Evolutionary conservation across 805 yeast species (phyloP), one percentile per base, ranked within the genome.

Genomic region (Metschnikowia noctiluminum): DNA sequence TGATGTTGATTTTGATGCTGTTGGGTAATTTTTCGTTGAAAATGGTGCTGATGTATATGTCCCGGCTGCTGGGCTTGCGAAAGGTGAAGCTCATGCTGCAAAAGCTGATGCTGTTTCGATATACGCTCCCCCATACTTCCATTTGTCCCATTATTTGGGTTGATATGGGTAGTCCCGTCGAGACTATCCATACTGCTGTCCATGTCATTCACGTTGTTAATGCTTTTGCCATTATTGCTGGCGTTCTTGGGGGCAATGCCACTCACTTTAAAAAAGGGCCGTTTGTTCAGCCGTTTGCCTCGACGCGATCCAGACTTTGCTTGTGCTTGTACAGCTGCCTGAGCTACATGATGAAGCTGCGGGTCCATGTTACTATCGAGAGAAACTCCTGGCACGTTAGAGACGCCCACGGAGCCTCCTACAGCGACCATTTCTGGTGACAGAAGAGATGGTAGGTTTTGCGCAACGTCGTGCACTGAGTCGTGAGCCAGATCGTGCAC

Each of bases 281-380:
- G 52, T 38, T 46, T 53, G n/a, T 51, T 44, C 27, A 21, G 28
- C 40, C 49, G 43, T 35, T 50, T 50, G 27, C 45, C 56, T 2
- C 14, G 49, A 36, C 28, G 40, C 15, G 43, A 14, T 6, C 42
- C 50, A 3, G 49, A 32, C 46, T 49, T 52, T 11, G 59, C 59
- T 48, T 63, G 70, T 1, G 65, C 68, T 16, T 63, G 70, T 3
- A 64, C 73, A 0, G 73, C 71, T 7, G 71, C 74, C 36, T 61
- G 70, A 1, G 73, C 73, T 35, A 69, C 73, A 45, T 65, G 68
- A 40, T 70, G 75, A 34, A 71, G 61, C 35, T 67, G 73, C 3
- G 76, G 75, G 56, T 71, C 76, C 69, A 71, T 69, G 45, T 65
- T 68, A 35, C 68, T 64, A 27, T 68, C 74, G 11, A 53, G 48